Percentiles rank a stretch among this genome's conserved stretches.
These are phyloP conservation scores for Neospermospora avenae DNA, from an alignment of 2,329 filamentous ascomycete species.

Conservation along the genomic window DNA sequence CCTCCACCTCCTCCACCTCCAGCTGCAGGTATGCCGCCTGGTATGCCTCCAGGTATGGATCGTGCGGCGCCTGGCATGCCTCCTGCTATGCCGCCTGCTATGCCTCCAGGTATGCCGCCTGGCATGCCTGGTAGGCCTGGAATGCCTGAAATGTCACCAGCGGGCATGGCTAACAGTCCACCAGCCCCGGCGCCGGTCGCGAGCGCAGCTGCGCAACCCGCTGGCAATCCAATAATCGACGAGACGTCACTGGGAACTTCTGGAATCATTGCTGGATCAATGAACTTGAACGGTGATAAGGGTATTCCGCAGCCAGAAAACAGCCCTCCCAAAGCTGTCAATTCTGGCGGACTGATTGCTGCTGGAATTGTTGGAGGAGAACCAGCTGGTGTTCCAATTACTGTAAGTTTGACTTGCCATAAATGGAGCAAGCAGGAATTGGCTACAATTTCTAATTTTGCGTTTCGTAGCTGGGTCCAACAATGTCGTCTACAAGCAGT, in stretches of 20 bases:
- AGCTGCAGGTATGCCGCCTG: neutral
- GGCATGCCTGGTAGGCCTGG: neutral
- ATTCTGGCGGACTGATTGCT: neutral
- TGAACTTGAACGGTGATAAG: neutral
- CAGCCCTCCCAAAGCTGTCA: neutral
- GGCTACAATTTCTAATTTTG: neutral
- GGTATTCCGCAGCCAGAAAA: neutral
- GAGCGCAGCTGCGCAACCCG: neutral
- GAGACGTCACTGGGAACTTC: neutral
- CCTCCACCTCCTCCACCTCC: neutral
- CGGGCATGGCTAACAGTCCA: neutral
- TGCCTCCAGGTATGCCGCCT: neutral
- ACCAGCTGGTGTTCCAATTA: neutral
- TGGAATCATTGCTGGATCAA: slow-evolving; percentile 2
- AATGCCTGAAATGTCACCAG: neutral
- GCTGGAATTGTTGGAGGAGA: neutral
- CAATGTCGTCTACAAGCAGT: neutral
- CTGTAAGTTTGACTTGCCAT: neutral
- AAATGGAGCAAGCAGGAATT: too few species aligned
- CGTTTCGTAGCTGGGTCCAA: neutral
- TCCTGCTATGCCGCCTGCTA: too few species aligned
- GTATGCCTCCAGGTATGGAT: too few species aligned
- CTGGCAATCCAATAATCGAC: neutral
- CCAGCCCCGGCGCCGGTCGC: neutral
- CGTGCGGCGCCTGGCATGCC: too few species aligned